Conservation (phyloP, 257 asterid genomes). For the Agastache rugosa region DNA sequence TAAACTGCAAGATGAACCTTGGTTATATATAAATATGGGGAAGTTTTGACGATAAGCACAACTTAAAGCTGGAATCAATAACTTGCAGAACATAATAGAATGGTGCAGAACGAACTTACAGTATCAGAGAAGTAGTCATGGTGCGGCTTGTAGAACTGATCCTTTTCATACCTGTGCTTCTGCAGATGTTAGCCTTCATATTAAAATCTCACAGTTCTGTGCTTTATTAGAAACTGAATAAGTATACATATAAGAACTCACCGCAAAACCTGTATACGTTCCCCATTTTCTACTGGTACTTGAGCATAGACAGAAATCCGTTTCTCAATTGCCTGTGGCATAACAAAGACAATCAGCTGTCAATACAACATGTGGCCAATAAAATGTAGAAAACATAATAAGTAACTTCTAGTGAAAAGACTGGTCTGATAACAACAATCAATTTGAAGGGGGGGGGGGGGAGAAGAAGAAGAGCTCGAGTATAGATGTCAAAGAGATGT, state of each 20-base stretch:
- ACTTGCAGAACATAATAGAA: conserved; percentile 23
- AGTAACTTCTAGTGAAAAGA: conserved; percentile 1
- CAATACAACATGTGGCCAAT: conserved; percentile 26
- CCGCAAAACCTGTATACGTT: conserved; percentile 85
- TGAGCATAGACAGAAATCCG: conserved; percentile 85
- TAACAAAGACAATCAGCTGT: conserved; percentile 31
- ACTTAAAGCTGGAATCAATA: conserved; percentile 23
- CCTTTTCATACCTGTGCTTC: conserved; percentile 88
- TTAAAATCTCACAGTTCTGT: conserved; percentile 42
- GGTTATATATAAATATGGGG: conserved; percentile 14
- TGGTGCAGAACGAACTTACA: conserved; percentile 44
- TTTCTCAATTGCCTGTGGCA: conserved; percentile 78
- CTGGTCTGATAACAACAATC: neutral
- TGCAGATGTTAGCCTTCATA: conserved; percentile 76
- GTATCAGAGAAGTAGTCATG: conserved; percentile 85
- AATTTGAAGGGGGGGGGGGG: no score
- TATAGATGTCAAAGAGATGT: conserved; percentile 10
- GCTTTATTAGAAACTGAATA: conserved; percentile 37
- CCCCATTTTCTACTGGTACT: conserved; percentile 85
- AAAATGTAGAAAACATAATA: conserved; percentile 11
- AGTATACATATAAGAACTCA: conserved; percentile 39
- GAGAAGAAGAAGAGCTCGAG: conserved; percentile 13
- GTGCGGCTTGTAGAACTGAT: conserved; percentile 79
- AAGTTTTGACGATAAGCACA: conserved; percentile 27
- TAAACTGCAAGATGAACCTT: conserved; percentile 54